Evolutionary conservation across 352 stramenopile genomes (phyloP), one percentile per base, ranked within the genome.

Genomic region (Globisporangium cederbergense): DNA sequence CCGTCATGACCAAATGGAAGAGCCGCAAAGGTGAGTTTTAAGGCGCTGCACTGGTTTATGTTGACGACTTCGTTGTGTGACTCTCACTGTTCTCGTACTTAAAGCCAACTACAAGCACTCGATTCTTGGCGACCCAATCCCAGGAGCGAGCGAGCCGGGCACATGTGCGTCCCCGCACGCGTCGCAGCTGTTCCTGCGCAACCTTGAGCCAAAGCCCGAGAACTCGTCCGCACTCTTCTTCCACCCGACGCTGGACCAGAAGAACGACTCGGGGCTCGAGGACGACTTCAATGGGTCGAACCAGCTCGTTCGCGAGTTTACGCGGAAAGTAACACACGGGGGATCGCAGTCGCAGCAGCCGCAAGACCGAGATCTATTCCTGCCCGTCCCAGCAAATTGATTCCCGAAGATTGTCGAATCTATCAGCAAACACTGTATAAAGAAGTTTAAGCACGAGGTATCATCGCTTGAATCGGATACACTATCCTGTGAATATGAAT

Each of bases 1-100:
- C 81, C 20, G 84, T 93, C 20, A 83, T 93, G 79, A 88, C 71
- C 60, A 93, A 93, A 76, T 93, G 84, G 84, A 93, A 91, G 69
- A 86, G 83, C 58, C 81, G 84, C 36, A 91, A 91, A 73, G 72
- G 72, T 79, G 36, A 22, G 25, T 28, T 28, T 28, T 28, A 28
- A 28, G 25, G 25, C 25, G 25, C 25, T 28, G 25, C 25, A 28
- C 25, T 28, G 25, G 25, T 28, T 28, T 28, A 28, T 28, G 25
- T 28, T 28, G 25, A 28, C 25, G 25, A 28, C 25, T 51, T 45
- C 11, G 5, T 34, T 30, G 36, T 60, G 32, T 7, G 18, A 32
- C 25, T 5, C 14, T 49, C 25, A 40, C n/a, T 28, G 25, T 28
- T 28, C 25, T 28, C 25, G 25, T 28, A 28, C 25, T 28, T 28